Evolutionary conservation across 2,329 filamentous ascomycete genomes (phyloP).

Genomic region (Fusarium dimerum): DNA sequence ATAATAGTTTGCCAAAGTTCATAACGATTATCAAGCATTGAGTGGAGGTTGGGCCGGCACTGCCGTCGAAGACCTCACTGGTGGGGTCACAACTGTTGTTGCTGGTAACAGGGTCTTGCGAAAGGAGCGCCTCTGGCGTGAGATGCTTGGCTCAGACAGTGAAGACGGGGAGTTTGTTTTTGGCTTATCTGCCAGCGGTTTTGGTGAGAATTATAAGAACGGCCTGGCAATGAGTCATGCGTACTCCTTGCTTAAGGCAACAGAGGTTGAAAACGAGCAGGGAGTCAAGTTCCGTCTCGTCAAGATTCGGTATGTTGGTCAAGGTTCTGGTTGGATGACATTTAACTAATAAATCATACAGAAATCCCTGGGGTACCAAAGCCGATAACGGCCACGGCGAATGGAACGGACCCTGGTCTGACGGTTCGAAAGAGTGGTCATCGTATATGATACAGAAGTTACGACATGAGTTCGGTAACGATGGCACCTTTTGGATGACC

Average conservation of each 20-base stretch:
- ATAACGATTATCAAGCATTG: slow-evolving; percentile 70
- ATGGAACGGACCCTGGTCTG: slow-evolving; percentile 73
- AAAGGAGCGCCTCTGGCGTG: slow-evolving; percentile 70
- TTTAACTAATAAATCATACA: slow-evolving; percentile 26
- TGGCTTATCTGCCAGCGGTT: slow-evolving; percentile 39
- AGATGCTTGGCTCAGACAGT: slow-evolving; percentile 65
- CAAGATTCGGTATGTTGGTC: slow-evolving; percentile 41
- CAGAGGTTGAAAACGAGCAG: slow-evolving; percentile 45
- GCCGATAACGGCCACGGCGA: slow-evolving; percentile 46
- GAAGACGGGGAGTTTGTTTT: slow-evolving; percentile 70
- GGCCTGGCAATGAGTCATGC: slow-evolving; percentile 49
- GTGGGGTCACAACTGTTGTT: slow-evolving; percentile 58
- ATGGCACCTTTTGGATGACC: slow-evolving; percentile 56
- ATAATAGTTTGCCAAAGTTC: slow-evolving; percentile 67
- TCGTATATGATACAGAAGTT: slow-evolving; percentile 69
- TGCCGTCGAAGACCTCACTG: slow-evolving; percentile 51
- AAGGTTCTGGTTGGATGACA: slow-evolving; percentile 1
- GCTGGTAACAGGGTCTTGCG: slow-evolving; percentile 60
- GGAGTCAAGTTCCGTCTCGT: slow-evolving; percentile 42
- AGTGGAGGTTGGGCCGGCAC: slow-evolving; percentile 65
- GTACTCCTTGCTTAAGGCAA: slow-evolving; percentile 51
- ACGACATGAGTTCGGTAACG: slow-evolving; percentile 67
- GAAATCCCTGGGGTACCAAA: slow-evolving; percentile 72
- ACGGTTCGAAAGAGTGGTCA: slow-evolving; percentile 74
- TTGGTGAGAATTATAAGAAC: slow-evolving; percentile 31